These are phyloP conservation scores for Neopestalotiopsis rosae DNA, from an alignment of 2,329 filamentous ascomycete species.

Conservation along the genomic window DNA sequence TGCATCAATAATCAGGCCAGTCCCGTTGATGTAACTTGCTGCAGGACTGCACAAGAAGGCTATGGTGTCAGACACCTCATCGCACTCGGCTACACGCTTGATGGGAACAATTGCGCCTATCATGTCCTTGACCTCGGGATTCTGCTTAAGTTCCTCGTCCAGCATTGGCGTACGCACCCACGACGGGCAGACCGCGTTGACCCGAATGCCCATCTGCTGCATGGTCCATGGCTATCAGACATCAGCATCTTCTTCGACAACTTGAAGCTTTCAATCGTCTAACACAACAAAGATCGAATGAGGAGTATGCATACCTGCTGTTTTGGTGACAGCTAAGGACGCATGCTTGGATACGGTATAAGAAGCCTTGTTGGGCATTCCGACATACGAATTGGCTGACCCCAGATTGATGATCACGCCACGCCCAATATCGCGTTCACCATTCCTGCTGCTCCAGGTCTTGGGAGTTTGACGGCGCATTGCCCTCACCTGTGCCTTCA, in stretches of 20 bases:
- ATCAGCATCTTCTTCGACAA: background rate
- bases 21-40: background rate
- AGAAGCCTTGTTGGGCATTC: background rate
- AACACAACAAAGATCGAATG: background rate
- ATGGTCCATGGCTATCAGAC: background rate
- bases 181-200: background rate
- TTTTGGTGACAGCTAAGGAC: background rate
- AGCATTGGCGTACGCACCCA: background rate
- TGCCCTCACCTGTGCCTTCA: conserved; percentile 21
- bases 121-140: background rate
- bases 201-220: background rate
- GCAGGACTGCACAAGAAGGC: background rate
- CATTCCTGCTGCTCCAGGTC: conserved; percentile 25
- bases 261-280: too few species aligned
- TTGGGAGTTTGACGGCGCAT: conserved; percentile 26
- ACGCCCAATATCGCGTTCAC: background rate
- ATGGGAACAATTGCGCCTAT: background rate
- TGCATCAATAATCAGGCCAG: background rate
- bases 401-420: background rate
- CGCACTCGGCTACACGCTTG: conserved; percentile 2
- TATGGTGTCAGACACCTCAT: conserved; percentile 1
- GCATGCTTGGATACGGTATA: conserved; percentile 6
- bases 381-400: background rate
- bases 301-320: background rate
- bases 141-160: background rate